Conservation (phyloP, 2,329 filamentous ascomycete genomes). For the Aspergillus ibericus region DNA sequence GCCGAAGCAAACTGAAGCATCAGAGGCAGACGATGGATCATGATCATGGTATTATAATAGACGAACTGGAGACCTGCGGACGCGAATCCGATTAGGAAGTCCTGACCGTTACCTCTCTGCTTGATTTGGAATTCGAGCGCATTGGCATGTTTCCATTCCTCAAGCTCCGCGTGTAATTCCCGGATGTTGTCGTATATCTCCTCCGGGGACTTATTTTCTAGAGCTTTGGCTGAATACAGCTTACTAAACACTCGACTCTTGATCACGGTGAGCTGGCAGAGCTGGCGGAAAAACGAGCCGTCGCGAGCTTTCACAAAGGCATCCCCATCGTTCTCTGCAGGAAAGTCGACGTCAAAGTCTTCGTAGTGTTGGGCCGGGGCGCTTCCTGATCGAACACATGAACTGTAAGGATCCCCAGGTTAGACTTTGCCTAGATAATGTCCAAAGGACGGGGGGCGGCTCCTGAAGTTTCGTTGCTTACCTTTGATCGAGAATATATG, state of each 20-base stretch:
- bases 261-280: slow-evolving; percentile 85
- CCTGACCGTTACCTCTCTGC: slow-evolving; percentile 81
- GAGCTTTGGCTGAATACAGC: slow-evolving; percentile 83
- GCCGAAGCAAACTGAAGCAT: slow-evolving; percentile 89
- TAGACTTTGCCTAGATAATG: neutral
- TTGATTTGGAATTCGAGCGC: slow-evolving; percentile 85
- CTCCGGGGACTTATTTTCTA: slow-evolving; percentile 74
- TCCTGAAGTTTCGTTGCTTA: slow-evolving; percentile 26
- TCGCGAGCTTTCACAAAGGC: slow-evolving; percentile 80
- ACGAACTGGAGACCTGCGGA: slow-evolving; percentile 88
- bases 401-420: neutral
- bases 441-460: neutral
- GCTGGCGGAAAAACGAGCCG: slow-evolving; percentile 88
- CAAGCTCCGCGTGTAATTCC: slow-evolving; percentile 78
- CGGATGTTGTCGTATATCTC: slow-evolving; percentile 89
- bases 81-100: slow-evolving; percentile 85
- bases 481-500: slow-evolving; percentile 70
- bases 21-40: slow-evolving; percentile 93
- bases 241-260: slow-evolving; percentile 88
- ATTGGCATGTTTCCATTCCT: slow-evolving; percentile 89
- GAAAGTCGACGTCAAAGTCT: slow-evolving; percentile 90
- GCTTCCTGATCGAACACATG: slow-evolving; percentile 63
- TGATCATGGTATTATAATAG: slow-evolving; percentile 95
- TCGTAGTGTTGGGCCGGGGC: slow-evolving; percentile 69
- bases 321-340: slow-evolving; percentile 82